phyloP scores from a whole-genome alignment of 768 basidiomycete species.

The Chalciporus piperatus region DNA sequence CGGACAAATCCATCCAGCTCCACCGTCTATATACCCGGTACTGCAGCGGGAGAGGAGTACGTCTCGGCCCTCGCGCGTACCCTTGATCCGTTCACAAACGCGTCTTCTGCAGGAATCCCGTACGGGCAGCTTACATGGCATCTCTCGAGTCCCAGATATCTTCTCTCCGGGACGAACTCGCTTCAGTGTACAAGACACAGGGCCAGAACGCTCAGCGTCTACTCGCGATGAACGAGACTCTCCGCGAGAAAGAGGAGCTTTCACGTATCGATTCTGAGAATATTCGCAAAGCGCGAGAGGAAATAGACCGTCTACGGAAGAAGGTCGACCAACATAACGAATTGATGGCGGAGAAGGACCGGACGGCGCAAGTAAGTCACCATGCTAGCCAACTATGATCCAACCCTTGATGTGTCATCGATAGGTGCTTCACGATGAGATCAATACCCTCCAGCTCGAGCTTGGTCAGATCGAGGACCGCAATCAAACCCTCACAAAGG shows the following conservation, averaged over 20 bases:
- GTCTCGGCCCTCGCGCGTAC: slow-evolving; percentile 20
- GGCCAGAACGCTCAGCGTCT: slow-evolving; percentile 93
- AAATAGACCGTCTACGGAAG: slow-evolving; percentile 62
- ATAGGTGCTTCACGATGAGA: slow-evolving; percentile 93
- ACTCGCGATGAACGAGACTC: slow-evolving; percentile 90
- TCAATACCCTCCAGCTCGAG: slow-evolving; percentile 88
- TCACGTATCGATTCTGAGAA: slow-evolving; percentile 79
- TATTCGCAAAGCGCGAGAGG: slow-evolving; percentile 72
- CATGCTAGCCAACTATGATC: background rate
- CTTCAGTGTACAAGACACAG: slow-evolving; percentile 94
- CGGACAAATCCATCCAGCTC: slow-evolving; percentile 60
- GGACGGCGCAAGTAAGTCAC: slow-evolving; percentile 73
- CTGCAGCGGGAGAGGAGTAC: slow-evolving; percentile 65
- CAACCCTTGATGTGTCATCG: slow-evolving; percentile 6
- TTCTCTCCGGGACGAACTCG: slow-evolving; percentile 85
- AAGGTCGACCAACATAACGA: slow-evolving; percentile 85
- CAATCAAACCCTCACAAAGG: slow-evolving; percentile 81
- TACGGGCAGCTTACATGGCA: slow-evolving; percentile 82
- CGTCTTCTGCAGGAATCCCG: slow-evolving; percentile 59
- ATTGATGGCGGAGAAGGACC: slow-evolving; percentile 84
- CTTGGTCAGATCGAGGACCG: slow-evolving; percentile 86
- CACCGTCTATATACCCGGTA: slow-evolving; percentile 57
- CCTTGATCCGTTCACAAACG: background rate
- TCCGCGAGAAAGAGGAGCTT: slow-evolving; percentile 90
- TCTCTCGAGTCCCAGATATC: slow-evolving; percentile 95